Percentiles rank a stretch among this genome's conserved stretches.
These are phyloP conservation scores for Thermoascus crustaceus DNA, from an alignment of 2,329 filamentous ascomycete species.

Conservation along the genomic window DNA sequence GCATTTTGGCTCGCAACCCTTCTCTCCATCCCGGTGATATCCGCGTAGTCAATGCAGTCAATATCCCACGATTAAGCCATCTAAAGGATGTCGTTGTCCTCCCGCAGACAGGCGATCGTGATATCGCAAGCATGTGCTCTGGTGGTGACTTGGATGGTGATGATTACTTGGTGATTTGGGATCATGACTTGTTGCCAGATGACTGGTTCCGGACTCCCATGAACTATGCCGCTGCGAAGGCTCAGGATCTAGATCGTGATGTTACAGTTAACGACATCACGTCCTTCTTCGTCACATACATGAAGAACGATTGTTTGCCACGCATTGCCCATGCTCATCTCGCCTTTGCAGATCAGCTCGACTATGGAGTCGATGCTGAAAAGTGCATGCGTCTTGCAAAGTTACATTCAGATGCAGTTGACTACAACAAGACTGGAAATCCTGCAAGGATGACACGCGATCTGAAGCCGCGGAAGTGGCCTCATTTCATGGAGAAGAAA, in stretches of 20 bases:
- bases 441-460: constrained; percentile 59
- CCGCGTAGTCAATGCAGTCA: constrained; percentile 74
- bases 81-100: constrained; percentile 82
- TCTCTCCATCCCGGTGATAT: constrained; percentile 91
- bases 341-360: constrained; percentile 60
- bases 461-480: constrained; percentile 58
- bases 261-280: constrained; percentile 68
- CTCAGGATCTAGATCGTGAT: constrained; percentile 48
- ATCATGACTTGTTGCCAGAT: constrained; percentile 60
- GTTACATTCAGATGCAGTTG: constrained; percentile 84
- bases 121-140: constrained; percentile 88
- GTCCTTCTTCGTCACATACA: constrained; percentile 81
- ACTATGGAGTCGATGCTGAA: constrained; percentile 55
- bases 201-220: constrained; percentile 69
- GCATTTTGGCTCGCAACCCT: constrained; percentile 82
- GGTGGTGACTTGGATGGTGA: constrained; percentile 94
- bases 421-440: constrained; percentile 85
- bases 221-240: constrained; percentile 58
- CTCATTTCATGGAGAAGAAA: constrained; percentile 80
- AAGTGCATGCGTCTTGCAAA: constrained; percentile 68
- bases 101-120: constrained; percentile 71
- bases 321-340: constrained; percentile 76
- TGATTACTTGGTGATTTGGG: constrained; percentile 93
- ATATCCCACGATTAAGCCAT: constrained; percentile 64
- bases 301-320: constrained; percentile 79